phyloP scores from a whole-genome alignment of 495 filamentous ascomycete genomes.

The Chaetomium cochliodes region DNA sequence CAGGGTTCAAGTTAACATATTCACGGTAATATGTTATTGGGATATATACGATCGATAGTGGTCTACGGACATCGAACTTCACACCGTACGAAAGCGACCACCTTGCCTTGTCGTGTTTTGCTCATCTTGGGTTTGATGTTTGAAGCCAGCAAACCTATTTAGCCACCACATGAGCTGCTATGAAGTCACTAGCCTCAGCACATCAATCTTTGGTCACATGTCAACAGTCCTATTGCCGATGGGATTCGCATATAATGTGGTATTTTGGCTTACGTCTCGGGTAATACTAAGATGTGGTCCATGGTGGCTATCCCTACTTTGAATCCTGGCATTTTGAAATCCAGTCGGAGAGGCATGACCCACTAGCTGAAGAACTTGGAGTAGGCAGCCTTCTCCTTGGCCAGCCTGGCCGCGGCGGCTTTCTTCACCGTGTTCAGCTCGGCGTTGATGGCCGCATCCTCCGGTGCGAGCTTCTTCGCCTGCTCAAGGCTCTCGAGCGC shows the following conservation, averaged over 20 bases:
- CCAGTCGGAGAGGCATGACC: background rate
- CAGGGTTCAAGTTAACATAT: background rate
- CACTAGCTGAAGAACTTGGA: constrained; percentile 77
- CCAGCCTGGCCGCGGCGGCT: constrained; percentile 64
- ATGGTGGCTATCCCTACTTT: background rate
- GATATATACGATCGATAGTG: background rate
- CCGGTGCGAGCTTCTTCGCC: constrained; percentile 71
- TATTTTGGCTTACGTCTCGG: background rate
- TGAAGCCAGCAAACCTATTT: background rate
- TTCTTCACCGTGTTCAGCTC: constrained; percentile 77
- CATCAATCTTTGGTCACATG: background rate
- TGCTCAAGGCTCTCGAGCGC: constrained; percentile 75
- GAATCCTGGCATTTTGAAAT: background rate
- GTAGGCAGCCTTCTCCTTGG: constrained; percentile 86
- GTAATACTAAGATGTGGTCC: background rate
- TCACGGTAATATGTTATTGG: background rate
- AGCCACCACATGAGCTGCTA: background rate
- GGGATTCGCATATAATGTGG: background rate
- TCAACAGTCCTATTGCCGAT: background rate
- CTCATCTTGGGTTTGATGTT: background rate
- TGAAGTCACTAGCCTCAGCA: background rate
- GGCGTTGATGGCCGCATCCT: constrained; percentile 70
- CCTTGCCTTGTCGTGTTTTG: background rate
- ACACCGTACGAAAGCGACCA: background rate
- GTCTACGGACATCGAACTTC: background rate